Base-by-base conservation (phyloP, 768 basidiomycete species). In the Paxillus rubicundulus region DNA sequence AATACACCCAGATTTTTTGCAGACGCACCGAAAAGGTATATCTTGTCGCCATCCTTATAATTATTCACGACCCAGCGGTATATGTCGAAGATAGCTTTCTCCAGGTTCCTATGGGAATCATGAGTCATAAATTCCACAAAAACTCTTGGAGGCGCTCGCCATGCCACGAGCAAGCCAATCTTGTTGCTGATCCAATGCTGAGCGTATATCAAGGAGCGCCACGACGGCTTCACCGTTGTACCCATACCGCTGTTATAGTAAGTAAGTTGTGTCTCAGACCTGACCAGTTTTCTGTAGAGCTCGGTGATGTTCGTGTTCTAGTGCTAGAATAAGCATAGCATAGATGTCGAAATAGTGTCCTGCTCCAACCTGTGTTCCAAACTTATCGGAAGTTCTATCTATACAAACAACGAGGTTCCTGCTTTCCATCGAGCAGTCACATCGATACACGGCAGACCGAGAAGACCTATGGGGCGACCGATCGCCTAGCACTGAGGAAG, bases 161-260 rank as follows among this genome's bases (percentile, higher is more conserved):
- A 64, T 27, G 68, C 72, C 39, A 73, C 58, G 1, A 63, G 67
- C 43, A 70, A 32, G 40, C 71, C 70, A 17, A 71, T 55, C 20
- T 36, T 56, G 45, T 66, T 54, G 18, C 20, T 42, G 2, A 72
- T 2, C 4, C 58, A 54, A 48, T 67, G 65, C 18, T 55, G 52
- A 36, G 41, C 52, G 42, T 60, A 70, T 34, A 42, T 53, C 24
- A 49, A 47, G 27, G 47, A 53, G 20, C 47, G 47, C 49, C 52
- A 42, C 4, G 48, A 18, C 0, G 60, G 63, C 24, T 46, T 54
- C 0, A 60, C 68, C 24, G 60, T 64, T 1, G 70, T 71, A 9
- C 70, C 70, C 13, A 71, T 60, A 4, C 70, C 70, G 40, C 70
- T 70, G 40, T 64, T 67, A 46, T 71, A 71, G 48, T 69, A 71